Conservation (phyloP, 352 stramenopile genomes). For the Phytopythium vexans region DNA sequence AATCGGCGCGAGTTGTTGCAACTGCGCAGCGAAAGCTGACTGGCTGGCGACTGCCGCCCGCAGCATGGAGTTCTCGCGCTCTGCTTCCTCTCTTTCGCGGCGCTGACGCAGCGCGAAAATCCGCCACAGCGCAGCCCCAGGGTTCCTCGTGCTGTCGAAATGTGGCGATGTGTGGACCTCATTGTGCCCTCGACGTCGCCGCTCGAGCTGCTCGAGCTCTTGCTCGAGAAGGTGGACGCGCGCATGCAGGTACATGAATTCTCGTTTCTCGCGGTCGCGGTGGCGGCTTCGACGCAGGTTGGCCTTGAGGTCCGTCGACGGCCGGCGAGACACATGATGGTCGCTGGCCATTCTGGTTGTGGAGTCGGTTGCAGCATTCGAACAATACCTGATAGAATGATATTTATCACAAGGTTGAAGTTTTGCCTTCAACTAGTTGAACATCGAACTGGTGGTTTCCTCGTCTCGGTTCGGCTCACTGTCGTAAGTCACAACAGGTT, state of each 20-base stretch:
- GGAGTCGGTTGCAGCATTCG: no score
- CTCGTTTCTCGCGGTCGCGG: not conserved
- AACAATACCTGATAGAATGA: no score
- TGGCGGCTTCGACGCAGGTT: not conserved
- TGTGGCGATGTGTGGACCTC: not conserved
- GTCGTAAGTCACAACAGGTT: no score
- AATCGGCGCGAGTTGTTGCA: slow-evolving; percentile 1
- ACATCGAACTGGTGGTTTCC: no score
- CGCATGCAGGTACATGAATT: not conserved
- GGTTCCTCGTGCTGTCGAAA: not conserved
- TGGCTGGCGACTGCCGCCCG: not conserved
- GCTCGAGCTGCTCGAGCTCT: not conserved
- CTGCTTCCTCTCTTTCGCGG: not conserved
- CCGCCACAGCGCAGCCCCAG: not conserved
- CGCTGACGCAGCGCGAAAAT: not conserved
- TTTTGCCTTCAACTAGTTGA: no score
- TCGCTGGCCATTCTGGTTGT: not conserved
- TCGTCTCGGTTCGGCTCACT: no score
- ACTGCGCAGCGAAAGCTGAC: not conserved
- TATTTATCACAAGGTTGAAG: no score
- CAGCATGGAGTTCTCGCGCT: slow-evolving; percentile 2
- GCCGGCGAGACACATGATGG: not conserved
- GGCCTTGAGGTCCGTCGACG: not conserved
- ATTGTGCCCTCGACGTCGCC: not conserved
- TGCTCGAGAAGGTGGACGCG: not conserved